phyloP scores from a whole-genome alignment of 371 early-diverging fungal species.

The Funneliformis caledonium region DNA sequence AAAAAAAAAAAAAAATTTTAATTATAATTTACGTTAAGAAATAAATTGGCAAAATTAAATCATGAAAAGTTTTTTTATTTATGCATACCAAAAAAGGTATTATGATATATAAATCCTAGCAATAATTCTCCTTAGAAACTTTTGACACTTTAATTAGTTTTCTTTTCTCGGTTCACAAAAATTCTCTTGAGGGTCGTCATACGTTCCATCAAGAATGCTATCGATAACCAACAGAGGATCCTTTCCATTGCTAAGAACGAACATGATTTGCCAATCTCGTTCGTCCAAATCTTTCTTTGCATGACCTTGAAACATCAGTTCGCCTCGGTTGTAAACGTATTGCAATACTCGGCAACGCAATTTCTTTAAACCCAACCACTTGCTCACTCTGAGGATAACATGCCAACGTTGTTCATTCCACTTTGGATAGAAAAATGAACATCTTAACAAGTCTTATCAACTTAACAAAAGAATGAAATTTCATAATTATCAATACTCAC shows the following conservation, averaged over 20 bases:
- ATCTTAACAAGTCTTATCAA: too few relatives aligned
- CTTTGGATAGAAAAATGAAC: neutral
- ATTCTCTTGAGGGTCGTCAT: neutral
- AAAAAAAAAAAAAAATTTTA: too few relatives aligned
- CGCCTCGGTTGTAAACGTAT: constrained; percentile 6
- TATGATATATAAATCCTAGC: too few relatives aligned
- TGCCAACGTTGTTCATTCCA: constrained; percentile 4
- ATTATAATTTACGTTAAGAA: too few relatives aligned
- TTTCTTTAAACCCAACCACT: constrained; percentile 19
- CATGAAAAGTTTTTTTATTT: too few relatives aligned
- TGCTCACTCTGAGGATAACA: neutral
- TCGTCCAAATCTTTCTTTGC: constrained; percentile 6
- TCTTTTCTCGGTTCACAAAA: too few relatives aligned
- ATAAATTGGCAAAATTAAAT: too few relatives aligned
- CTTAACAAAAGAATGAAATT: neutral
- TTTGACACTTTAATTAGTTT: too few relatives aligned
- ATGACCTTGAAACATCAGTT: neutral
- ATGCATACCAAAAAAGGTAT: too few relatives aligned
- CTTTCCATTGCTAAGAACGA: neutral
- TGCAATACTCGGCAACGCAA: constrained; percentile 2
- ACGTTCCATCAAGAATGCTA: neutral
- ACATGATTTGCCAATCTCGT: constrained; percentile 3
- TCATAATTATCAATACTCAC: neutral
- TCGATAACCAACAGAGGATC: neutral
- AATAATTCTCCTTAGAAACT: too few relatives aligned